Base-by-base conservation (phyloP, 192 early-diverging fungal genomes). In the Radiomyces spectabilis region DNA sequence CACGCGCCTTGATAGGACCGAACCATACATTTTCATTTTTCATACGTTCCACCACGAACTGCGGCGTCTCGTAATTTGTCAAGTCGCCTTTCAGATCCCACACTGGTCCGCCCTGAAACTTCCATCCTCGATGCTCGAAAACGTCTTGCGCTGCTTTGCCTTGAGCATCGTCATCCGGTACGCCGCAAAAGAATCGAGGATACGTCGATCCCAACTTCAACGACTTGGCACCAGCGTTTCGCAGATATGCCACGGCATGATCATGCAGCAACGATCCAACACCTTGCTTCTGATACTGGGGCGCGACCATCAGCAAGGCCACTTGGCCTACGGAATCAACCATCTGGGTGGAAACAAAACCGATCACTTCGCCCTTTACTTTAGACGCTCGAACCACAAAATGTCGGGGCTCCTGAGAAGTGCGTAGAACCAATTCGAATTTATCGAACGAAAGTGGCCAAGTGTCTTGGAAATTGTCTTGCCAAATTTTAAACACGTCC, bases 121-220 rank as follows among this genome's bases (percentile, higher is more conserved):
- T 34, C 56, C 55, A 70, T 32, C 68, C 68, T 15, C 68, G 61
- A 41, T 52, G 38, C 5, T 31, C 40, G 22, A 70, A 70, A 35
- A 65, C 64, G 1, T 6, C 41, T 22, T 54, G 34, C 2, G 58
- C 46, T 6, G 55, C 26, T 37, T 41, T 26, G 15, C 61, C 61
- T 25, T 51, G 4, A 7, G 41, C 30, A 26, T 59, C 41, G 16
- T 47, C 37, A 27, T 63, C 51, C n/a, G 68, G 68, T 3, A 70
- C 35, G 19, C 68, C 68, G 40, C 44, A 51, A 19, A 70, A 70
- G 45, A 70, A 56, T 6, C 68, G 61, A n/a, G 68, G 68, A 34
- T 65, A 70, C 5, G 42, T 65, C 22, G 61, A 58, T 10, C 68
- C 68, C 13, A 70, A 34, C 5, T 49, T 52, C n/a, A 68, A 24